Conservation (phyloP, 164 flowering plant genomes). For the Kalanchoe fedtschenkoi region DNA sequence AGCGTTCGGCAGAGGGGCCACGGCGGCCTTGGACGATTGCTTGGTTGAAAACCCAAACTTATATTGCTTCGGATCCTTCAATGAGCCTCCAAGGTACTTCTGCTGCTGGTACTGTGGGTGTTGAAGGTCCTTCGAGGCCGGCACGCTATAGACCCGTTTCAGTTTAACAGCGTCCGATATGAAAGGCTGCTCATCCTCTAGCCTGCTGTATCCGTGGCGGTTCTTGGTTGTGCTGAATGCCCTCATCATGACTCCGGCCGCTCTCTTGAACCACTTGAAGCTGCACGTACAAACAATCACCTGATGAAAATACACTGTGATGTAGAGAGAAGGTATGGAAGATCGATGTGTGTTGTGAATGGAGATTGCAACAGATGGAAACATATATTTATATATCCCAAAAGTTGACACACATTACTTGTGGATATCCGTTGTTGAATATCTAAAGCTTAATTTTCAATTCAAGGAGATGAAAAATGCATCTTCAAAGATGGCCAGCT, state of each 20-base stretch:
- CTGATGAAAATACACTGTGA: neutral
- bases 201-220: constrained; percentile 19
- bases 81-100: neutral
- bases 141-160: constrained; percentile 11
- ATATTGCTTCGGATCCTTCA: neutral
- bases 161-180: neutral
- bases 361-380: neutral
- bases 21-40: neutral
- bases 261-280: neutral
- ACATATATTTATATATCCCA: neutral
- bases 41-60: neutral
- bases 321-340: too few relatives aligned
- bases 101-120: constrained; percentile 2
- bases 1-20: neutral
- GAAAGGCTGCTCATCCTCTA: constrained; percentile 14
- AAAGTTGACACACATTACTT: neutral
- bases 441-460: too few relatives aligned
- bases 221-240: constrained; percentile 24
- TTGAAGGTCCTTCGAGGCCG: neutral
- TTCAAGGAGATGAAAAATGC: too few relatives aligned
- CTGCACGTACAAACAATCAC: too few relatives aligned
- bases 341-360: neutral
- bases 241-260: constrained; percentile 23
- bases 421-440: too few relatives aligned
- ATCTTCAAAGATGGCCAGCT: too few relatives aligned